Base-by-base conservation (phyloP, 2,329 filamentous ascomycete species). In the Talaromyces atroroseus region DNA sequence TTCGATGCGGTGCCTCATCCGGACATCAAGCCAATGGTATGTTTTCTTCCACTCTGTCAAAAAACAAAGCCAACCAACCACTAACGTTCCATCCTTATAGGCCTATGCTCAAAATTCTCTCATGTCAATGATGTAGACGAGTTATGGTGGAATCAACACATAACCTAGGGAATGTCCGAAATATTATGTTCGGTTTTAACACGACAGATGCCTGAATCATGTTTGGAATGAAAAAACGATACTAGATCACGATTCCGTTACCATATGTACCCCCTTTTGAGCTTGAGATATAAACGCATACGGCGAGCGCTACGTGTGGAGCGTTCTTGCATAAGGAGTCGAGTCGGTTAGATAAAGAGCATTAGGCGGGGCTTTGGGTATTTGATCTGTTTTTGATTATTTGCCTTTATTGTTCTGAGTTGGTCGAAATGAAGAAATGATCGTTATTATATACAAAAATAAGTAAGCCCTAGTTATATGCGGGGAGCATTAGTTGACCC, bases 1-100 rank as follows among this genome's bases (percentile, higher is more conserved):
- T 99, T 99, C 65, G 92, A 97, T 65, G 94, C 94, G 7, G 94
- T 99, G 54, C 92, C 92, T 60, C 94, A 99, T 78, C 94, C 94
- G 12, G 83, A 95, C 67, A 94, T 99, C 71, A 90, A 88, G 73
- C 92, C 94, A 14, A 99, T 99, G 84, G 83, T 80, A 70, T 70
- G 75, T 67, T 32, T 6, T 12, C 32, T 24, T 26, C 32, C 20
- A 10, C 24, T 21, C 24, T 12, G 44, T 55, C n/a, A 7, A 44
- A 8, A 18, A 14, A 6, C 36, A 21, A 4, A 7, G 26, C n/a
- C n/a, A 16, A 29, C 58, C n/a, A 20, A 24, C 49, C 24, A 54
- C 36, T 54, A 45, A 55, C 58, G 59, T 32, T 59, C 51, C 12
- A 1, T 18, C 23, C n/a, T 5, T 20, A 20, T 58, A 90, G 88